Base-by-base conservation (phyloP, 192 early-diverging fungal genomes). In the Podila clonocystis region DNA sequence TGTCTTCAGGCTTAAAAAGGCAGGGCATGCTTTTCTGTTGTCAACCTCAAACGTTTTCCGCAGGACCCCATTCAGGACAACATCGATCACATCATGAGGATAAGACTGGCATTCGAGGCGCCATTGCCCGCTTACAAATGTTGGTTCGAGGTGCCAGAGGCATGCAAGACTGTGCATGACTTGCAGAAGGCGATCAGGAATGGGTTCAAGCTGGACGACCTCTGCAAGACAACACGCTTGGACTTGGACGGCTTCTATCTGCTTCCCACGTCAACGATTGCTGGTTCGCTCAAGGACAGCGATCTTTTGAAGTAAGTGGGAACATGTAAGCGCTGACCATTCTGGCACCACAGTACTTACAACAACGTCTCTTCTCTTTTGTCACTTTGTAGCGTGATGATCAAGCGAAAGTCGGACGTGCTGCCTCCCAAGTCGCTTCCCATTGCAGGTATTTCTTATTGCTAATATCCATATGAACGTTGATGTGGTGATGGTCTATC, bases 231-330 rank as follows among this genome's bases (percentile, higher is more conserved):
- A 6, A 80, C 71, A 15, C 77, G 77, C 30, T 67, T 80, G 3
- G 77, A 80, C 58, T 58, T 80, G 6, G 77, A 80, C 31, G 77
- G 77, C 12, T 80, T 80, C 62, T 73, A 72, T 24, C 71, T 80
- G 0, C n/a, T 80, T 5, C 77, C 77, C 1, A 61, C 52, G 0
- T 72, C 77, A 7, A 45, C 77, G 3, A 49, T 80, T 15, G 58
- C 66, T 36, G 77, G 77, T 17, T 65, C 71, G 0, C 28, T 80
- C 36, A 72, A 73, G 13, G 77, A 80, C 29, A 70, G 62, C n/a
- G 75, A 79, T 50, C 61, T 79, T 2, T 60, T 79, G 9, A 69
- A 72, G 75, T 79, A 79, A 55, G 75, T 45, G n/a, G 9, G 2
- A 22, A 60, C 30, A 63, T 41, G 62, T 0, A 29, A 5, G 9